Evolutionary conservation across 768 basidiomycete species (phyloP), one percentile per base, ranked within the genome.

Genomic region (Agrocybe praecox): DNA sequence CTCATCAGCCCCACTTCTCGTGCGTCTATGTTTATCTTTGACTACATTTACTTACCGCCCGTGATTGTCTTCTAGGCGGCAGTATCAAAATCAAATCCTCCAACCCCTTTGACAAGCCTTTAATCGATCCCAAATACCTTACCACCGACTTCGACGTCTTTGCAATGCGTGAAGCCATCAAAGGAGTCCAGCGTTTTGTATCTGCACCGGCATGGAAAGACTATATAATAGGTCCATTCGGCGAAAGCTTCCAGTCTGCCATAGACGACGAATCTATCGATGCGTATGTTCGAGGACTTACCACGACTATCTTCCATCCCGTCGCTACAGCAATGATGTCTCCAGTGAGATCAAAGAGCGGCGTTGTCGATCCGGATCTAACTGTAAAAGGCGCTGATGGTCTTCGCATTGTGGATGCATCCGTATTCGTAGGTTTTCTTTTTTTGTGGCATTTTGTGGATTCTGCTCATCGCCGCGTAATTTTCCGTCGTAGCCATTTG

Each of bases 21-120:
- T 75, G 62, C 53, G 69, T 62, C 0, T 6, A 2, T 26, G 17
- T 11, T 50, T 19, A n/a, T 29, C 8, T 34, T 22, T 34, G 34
- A 42, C 11, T n/a, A 21, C 5, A 8, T 49, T 10, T 29, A 14
- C 24, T 47, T 1, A 36, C n/a, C 43, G 22, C 33, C 18, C n/a
- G n/a, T n/a, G n/a, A n/a, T n/a, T n/a, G n/a, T 14, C 19, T 52
- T 19, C 2, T 49, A 78, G 75, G 74, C 46, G 78, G 78, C 15
- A 67, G 63, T 8, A 55, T 76, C 15, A 72, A 65, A 11, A 52
- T 84, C 32, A 74, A 68, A 42, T 77, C 80, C 12, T 70, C 70
- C 18, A 67, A 77, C 61, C 74, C 82, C n/a, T 84, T 85, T 68
- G 70, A 73, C 49, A 49, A 68, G 23, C 82, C 83, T 0, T 40